These are phyloP conservation scores for Thalassiosira sp. DNA, from an alignment of 352 stramenopile species.

Conservation along the genomic window DNA sequence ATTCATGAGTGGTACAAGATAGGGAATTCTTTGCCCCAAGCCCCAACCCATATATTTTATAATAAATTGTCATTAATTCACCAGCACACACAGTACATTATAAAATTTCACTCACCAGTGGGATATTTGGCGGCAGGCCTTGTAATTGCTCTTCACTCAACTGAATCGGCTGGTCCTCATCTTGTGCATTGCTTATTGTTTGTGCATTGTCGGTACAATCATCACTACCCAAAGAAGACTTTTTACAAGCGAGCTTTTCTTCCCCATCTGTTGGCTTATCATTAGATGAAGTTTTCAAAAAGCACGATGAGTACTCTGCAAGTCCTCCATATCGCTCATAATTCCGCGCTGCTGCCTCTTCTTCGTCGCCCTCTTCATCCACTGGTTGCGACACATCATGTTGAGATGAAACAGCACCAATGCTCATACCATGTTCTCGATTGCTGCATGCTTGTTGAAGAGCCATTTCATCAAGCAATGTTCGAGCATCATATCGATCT, in stretches of 20 bases:
- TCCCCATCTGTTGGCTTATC: conserved; percentile 2
- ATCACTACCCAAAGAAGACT: neutral
- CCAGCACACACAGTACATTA: too few species aligned
- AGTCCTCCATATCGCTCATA: conserved; percentile 21
- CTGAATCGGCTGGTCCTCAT: conserved; percentile 19
- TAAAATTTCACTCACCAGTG: conserved; percentile 26
- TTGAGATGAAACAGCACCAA: conserved; percentile 8
- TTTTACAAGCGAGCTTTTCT: conserved; percentile 4
- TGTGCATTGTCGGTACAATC: neutral
- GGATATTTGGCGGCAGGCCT: conserved; percentile 7
- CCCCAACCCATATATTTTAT: too few species aligned
- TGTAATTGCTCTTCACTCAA: conserved; percentile 21
- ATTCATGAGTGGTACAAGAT: too few species aligned
- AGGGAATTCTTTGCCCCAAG: too few species aligned
- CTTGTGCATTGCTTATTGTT: neutral
- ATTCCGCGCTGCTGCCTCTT: conserved; percentile 20
- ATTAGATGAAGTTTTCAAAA: neutral
- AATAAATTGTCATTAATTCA: too few species aligned
- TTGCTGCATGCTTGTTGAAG: conserved; percentile 17
- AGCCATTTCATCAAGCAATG: conserved; percentile 23
- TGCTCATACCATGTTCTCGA: neutral
- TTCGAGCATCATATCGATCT: conserved; percentile 21
- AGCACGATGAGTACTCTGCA: neutral
- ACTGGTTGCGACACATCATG: neutral
- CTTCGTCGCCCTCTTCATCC: conserved; percentile 1